Conservation (phyloP, 306 rosid genomes). For the Abrus precatorius region DNA sequence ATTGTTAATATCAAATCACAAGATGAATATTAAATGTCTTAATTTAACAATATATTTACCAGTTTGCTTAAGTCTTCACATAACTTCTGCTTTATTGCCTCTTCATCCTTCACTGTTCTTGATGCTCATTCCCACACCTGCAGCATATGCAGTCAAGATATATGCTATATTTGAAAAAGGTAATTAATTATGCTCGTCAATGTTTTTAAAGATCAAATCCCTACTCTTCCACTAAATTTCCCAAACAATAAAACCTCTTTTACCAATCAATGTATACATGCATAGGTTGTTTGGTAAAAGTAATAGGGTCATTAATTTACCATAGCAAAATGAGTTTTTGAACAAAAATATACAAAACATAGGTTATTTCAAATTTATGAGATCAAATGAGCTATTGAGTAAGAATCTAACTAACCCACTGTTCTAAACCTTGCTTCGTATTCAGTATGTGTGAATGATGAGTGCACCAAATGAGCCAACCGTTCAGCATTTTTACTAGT, state of each 20-base stretch:
- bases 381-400: neutral
- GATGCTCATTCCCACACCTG: conserved; percentile 86
- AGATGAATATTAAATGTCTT: conserved; percentile 36
- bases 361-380: neutral
- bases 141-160: conserved; percentile 38
- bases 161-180: conserved; percentile 6
- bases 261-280: neutral
- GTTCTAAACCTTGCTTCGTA: neutral
- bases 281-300: neutral
- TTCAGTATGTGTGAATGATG: neutral
- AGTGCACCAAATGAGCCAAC: neutral
- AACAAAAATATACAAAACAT: neutral
- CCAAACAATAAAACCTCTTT: neutral
- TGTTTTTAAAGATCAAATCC: conserved; percentile 17
- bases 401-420: neutral
- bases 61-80: conserved; percentile 88
- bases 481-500: conserved; percentile 12
- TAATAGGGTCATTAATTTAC: conserved; percentile 2
- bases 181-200: conserved; percentile 1
- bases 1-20: conserved; percentile 51
- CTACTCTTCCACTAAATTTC: conserved; percentile 19
- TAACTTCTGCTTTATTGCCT: conserved; percentile 78
- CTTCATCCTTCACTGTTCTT: conserved; percentile 79
- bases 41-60: conserved; percentile 56
- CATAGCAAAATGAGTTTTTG: neutral